These are phyloP conservation scores for Globisporangium abappressorium DNA, from an alignment of 352 stramenopile genomes.

Conservation along the genomic window DNA sequence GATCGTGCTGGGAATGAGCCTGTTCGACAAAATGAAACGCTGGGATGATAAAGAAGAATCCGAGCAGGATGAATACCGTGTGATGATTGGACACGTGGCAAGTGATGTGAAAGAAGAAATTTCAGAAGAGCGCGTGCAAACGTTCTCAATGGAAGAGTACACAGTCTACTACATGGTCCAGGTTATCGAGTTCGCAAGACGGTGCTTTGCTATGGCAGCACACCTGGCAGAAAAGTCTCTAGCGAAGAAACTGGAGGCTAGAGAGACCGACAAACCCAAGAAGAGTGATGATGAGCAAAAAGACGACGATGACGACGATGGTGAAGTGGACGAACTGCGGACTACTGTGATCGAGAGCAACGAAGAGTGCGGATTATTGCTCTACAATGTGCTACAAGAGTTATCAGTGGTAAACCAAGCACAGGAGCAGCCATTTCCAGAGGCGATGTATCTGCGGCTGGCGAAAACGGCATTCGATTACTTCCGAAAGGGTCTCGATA, in stretches of 20 bases:
- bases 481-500: conserved; percentile 37
- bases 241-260: conserved; percentile 3
- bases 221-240: conserved; percentile 26
- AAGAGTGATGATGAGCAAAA: not conserved
- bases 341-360: conserved; percentile 52
- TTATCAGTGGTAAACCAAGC: conserved; percentile 45
- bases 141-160: conserved; percentile 43
- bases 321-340: conserved; percentile 30
- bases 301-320: conserved; percentile 16
- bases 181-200: conserved; percentile 59
- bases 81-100: conserved; percentile 1
- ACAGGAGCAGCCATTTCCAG: conserved; percentile 26
- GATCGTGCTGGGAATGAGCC: conserved; percentile 32
- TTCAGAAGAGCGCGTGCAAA: not conserved
- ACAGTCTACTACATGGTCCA: conserved; percentile 42
- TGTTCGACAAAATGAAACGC: conserved; percentile 59
- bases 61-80: conserved; percentile 16
- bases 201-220: conserved; percentile 66
- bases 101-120: conserved; percentile 2
- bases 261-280: not conserved
- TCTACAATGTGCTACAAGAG: conserved; percentile 77
- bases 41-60: conserved; percentile 36
- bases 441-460: conserved; percentile 27
- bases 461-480: conserved; percentile 27
- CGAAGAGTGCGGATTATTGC: conserved; percentile 67